A percentile compares a stretch with the other conserved stretches of the same genome.
These are phyloP conservation scores for Aspergillus piperis DNA, from an alignment of 2,329 filamentous ascomycete genomes.

Conservation along the genomic window DNA sequence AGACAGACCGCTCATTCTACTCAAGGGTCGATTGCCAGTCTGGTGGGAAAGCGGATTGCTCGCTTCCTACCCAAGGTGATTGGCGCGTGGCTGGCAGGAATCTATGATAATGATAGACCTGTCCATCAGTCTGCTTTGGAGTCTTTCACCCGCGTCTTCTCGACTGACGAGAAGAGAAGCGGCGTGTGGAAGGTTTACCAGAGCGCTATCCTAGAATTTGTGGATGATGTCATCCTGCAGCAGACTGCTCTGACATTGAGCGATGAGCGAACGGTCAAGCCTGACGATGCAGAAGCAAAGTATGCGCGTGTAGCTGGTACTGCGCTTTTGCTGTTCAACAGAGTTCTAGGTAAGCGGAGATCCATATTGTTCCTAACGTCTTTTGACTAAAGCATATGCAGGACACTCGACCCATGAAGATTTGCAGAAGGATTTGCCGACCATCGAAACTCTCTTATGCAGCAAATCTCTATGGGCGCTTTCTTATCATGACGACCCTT, in stretches of 20 bases:
- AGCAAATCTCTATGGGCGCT: conserved; percentile 64
- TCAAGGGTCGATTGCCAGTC: conserved; percentile 63
- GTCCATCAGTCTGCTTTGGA: conserved; percentile 76
- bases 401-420: conserved; percentile 48
- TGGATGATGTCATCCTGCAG: conserved; percentile 70
- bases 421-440: conserved; percentile 59
- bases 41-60: conserved; percentile 77
- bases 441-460: conserved; percentile 67
- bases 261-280: conserved; percentile 80
- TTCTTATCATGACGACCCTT: conserved; percentile 57
- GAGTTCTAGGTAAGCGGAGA: conserved; percentile 50
- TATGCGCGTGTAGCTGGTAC: conserved; percentile 75
- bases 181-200: conserved; percentile 83
- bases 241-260: conserved; percentile 83
- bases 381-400: conserved; percentile 24
- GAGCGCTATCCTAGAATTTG: conserved; percentile 76
- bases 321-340: conserved; percentile 57
- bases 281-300: conserved; percentile 83
- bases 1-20: conserved; percentile 81
- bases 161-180: conserved; percentile 73
- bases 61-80: conserved; percentile 74
- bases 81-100: conserved; percentile 86
- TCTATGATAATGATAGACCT: conserved; percentile 79
- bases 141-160: conserved; percentile 73
- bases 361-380: neutral